Evolutionary conservation across 345 rosid genomes (phyloP).

Genomic region (Moringa oleifera): DNA sequence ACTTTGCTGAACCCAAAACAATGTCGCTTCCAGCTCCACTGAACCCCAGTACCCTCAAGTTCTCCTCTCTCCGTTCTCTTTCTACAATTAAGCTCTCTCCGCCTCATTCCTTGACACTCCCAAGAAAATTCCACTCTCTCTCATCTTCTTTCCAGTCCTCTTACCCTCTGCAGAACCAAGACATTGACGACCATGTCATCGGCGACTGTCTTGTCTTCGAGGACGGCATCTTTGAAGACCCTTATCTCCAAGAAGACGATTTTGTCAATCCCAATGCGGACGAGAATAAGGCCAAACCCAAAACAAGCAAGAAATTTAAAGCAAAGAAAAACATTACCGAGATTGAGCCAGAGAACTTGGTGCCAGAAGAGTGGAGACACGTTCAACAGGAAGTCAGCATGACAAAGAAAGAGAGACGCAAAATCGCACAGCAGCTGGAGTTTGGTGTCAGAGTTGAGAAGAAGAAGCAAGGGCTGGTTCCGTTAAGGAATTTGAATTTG

Average conservation of each 20-base stretch:
- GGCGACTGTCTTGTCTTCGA: conserved; percentile 96
- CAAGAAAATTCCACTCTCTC: conserved; percentile 25
- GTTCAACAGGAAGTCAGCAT: conserved; percentile 74
- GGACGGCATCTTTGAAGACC: conserved; percentile 83
- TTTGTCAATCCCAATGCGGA: background rate
- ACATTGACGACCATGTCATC: conserved; percentile 40
- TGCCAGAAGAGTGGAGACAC: conserved; percentile 82
- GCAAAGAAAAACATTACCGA: conserved; percentile 19
- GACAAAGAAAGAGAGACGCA: conserved; percentile 79
- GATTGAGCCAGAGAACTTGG: conserved; percentile 54
- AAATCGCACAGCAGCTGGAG: conserved; percentile 71
- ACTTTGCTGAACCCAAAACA: background rate
- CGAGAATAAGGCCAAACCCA: too few relatives aligned
- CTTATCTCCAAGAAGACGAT: conserved; percentile 32
- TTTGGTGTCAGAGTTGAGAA: conserved; percentile 72
- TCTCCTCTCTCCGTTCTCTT: conserved; percentile 16
- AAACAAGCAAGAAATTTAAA: too few relatives aligned
- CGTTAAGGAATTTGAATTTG: conserved; percentile 52
- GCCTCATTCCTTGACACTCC: conserved; percentile 18
- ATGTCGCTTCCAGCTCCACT: background rate
- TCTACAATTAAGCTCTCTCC: conserved; percentile 12
- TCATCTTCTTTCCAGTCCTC: conserved; percentile 39
- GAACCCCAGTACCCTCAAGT: background rate
- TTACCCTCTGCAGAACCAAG: conserved; percentile 18
- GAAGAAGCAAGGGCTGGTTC: conserved; percentile 52